These are phyloP conservation scores for Clitoria ternatea DNA, from an alignment of 306 rosid species.

Conservation along the genomic window DNA sequence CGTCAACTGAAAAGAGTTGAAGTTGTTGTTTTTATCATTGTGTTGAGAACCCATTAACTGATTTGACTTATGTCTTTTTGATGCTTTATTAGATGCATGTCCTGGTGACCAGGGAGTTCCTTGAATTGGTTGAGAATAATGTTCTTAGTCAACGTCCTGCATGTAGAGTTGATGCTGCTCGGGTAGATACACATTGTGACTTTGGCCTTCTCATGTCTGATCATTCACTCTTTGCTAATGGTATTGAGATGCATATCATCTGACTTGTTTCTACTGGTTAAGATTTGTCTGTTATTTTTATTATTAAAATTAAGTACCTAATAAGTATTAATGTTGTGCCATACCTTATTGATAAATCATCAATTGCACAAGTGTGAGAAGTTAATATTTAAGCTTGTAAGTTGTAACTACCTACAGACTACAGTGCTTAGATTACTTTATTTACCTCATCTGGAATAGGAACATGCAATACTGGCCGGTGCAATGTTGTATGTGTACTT, in stretches of 20 bases:
- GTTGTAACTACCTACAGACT: too few relatives aligned
- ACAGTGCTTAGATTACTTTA: background rate
- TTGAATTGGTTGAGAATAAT: constrained; percentile 58
- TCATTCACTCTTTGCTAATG: constrained; percentile 70
- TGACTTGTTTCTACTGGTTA: constrained; percentile 6
- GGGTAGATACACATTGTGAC: constrained; percentile 50
- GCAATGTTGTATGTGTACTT: background rate
- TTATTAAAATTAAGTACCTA: background rate
- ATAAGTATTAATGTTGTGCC: background rate
- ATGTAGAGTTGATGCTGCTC: constrained; percentile 66
- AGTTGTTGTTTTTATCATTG: background rate
- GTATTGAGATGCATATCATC: constrained; percentile 34
- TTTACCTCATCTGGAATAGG: background rate
- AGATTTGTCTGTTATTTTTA: background rate
- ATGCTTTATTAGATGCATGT: constrained; percentile 44
- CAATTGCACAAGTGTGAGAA: background rate
- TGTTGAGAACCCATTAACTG: background rate
- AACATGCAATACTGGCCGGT: background rate
- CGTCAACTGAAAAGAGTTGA: background rate
- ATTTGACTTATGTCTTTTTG: constrained; percentile 25
- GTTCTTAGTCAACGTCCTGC: constrained; percentile 62
- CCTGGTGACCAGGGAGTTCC: constrained; percentile 61
- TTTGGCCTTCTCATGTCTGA: constrained; percentile 74
- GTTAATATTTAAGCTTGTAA: background rate
- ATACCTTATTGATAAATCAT: constrained; percentile 2